Conservation (phyloP, 1,284 basidiomycete genomes). For the Coniferiporia weirii region DNA sequence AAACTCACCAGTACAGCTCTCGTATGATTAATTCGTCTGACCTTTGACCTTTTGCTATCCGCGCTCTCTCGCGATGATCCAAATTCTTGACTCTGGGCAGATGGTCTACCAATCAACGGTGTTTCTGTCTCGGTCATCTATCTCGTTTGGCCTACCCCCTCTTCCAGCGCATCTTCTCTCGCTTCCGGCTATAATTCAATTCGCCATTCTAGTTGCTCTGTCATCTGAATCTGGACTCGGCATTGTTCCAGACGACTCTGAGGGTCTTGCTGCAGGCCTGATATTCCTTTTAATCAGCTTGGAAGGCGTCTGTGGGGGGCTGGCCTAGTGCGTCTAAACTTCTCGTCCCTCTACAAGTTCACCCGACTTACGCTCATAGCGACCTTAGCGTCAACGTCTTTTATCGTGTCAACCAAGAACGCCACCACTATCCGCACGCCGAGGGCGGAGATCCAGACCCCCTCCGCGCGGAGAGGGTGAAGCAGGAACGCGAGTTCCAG, state of each 20-base stretch:
- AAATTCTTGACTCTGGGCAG: constrained; percentile 33
- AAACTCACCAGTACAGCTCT: background rate
- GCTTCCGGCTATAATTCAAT: constrained; percentile 70
- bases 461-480: constrained; percentile 41
- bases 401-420: constrained; percentile 78
- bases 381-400: constrained; percentile 77
- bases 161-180: constrained; percentile 70
- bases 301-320: constrained; percentile 85
- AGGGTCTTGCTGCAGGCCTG: constrained; percentile 52
- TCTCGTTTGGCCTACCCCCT: constrained; percentile 82
- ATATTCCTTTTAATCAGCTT: constrained; percentile 78
- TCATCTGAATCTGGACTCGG: constrained; percentile 65
- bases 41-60: background rate
- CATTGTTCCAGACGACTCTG: constrained; percentile 48
- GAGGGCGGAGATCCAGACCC: constrained; percentile 35
- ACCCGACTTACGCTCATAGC: background rate
- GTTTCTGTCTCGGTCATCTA: constrained; percentile 91
- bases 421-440: constrained; percentile 32
- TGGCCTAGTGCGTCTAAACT: constrained; percentile 70
- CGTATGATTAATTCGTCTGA: background rate
- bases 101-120: constrained; percentile 90
- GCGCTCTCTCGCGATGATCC: background rate
- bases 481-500: constrained; percentile 81
- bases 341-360: constrained; percentile 6
- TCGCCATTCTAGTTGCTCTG: constrained; percentile 53